These are phyloP conservation scores for Russula sp. DNA, from an alignment of 768 basidiomycete genomes.

Conservation along the genomic window DNA sequence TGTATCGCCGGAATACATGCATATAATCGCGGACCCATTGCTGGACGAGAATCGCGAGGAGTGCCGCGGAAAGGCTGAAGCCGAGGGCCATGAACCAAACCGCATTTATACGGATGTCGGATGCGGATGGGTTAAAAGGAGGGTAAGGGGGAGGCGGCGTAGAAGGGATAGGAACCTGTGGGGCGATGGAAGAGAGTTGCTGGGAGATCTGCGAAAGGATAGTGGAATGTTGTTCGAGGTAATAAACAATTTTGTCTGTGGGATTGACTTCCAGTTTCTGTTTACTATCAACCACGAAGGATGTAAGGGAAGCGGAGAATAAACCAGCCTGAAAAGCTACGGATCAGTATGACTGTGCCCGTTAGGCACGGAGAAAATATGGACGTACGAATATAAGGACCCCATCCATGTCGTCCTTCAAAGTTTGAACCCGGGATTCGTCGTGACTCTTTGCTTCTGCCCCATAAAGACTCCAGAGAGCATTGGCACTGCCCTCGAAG, in stretches of 20 bases:
- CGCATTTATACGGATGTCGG: conserved; percentile 41
- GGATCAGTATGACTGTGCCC: background rate
- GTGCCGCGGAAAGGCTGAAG: conserved; percentile 40
- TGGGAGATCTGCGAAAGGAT: conserved; percentile 18
- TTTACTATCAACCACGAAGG: conserved; percentile 4
- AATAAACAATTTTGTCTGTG: background rate
- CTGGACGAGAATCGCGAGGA: no score
- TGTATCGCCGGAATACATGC: no score
- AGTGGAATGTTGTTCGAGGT: conserved; percentile 9
- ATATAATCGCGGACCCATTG: background rate
- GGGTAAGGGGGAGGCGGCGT: background rate
- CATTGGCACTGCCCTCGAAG: conserved; percentile 40
- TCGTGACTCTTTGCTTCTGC: conserved; percentile 10
- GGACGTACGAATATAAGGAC: conserved; percentile 42
- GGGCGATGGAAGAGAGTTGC: conserved; percentile 11
- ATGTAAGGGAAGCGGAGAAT: conserved; percentile 8
- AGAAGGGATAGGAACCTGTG: background rate
- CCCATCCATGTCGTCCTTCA: conserved; percentile 44
- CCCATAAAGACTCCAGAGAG: conserved; percentile 41
- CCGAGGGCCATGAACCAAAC: conserved; percentile 16
- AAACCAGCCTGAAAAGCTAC: conserved; percentile 12
- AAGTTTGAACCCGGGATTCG: conserved; percentile 36
- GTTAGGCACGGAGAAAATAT: background rate
- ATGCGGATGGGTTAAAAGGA: conserved; percentile 31
- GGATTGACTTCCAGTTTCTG: background rate